Evolutionary conservation across 805 yeast species (phyloP).

Genomic region (Spathaspora passalidarum): DNA sequence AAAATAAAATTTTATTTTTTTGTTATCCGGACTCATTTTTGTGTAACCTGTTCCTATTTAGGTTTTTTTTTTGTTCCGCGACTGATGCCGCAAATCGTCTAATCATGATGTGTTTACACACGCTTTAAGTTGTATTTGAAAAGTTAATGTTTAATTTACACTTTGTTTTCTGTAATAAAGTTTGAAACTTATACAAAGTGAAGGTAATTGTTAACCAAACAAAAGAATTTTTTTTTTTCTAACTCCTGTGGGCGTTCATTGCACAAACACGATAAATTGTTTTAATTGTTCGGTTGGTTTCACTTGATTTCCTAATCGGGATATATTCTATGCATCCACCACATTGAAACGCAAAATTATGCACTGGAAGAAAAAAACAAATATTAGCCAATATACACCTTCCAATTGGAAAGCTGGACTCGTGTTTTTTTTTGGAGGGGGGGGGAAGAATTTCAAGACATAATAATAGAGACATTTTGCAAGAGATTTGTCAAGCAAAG

Average conservation of each 20-base stretch:
- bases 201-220: neutral
- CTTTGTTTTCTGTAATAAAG: neutral
- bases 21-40: neutral
- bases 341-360: neutral
- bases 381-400: neutral
- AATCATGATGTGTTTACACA: neutral
- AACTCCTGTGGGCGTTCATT: neutral
- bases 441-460: too few species aligned
- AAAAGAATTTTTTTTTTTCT: neutral
- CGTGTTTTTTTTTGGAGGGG: too few species aligned
- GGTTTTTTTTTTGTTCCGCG: slow-evolving; percentile 1
- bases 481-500: too few species aligned
- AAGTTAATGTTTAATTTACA: neutral
- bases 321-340: neutral
- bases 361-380: neutral
- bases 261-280: slow-evolving; percentile 1
- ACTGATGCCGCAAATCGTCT: neutral
- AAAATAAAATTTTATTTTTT: neutral
- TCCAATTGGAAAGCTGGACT: neutral
- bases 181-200: neutral
- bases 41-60: neutral
- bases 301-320: neutral
- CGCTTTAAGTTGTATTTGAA: neutral
- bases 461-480: too few species aligned
- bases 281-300: neutral